Percentiles rank a stretch among this genome's conserved stretches.
These are phyloP conservation scores for Ophiostoma quercus DNA, from an alignment of 2,329 filamentous ascomycete species.

Conservation along the genomic window DNA sequence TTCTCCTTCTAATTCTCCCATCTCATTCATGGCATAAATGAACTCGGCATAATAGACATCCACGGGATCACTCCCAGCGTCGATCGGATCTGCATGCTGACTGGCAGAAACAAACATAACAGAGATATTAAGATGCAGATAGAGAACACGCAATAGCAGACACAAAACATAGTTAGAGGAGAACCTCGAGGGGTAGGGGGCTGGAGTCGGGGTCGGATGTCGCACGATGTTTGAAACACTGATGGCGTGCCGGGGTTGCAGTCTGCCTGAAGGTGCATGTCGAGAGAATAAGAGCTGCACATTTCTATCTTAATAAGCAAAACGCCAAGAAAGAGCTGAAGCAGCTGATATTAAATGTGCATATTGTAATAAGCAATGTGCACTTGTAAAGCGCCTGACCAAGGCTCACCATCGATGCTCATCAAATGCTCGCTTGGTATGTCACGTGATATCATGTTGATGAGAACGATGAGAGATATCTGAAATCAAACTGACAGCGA, in stretches of 20 bases:
- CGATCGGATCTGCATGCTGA: not conserved
- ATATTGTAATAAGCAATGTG: too few species aligned
- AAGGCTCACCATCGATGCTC: too few species aligned
- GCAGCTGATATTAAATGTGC: too few species aligned
- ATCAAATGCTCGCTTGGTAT: too few species aligned
- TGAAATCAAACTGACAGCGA: too few species aligned
- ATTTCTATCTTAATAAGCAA: not conserved
- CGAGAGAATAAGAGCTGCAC: not conserved
- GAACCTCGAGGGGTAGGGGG: not conserved
- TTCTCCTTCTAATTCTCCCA: not conserved
- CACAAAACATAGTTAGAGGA: not conserved
- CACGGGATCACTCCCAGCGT: not conserved
- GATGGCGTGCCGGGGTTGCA: not conserved
- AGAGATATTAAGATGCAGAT: not conserved
- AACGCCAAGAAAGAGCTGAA: not conserved
- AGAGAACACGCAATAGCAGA: not conserved
- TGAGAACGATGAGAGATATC: too few species aligned
- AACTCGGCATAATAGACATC: constrained; percentile 1
- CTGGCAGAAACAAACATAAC: not conserved
- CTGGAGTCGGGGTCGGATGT: constrained; percentile 4
- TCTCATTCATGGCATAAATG: not conserved
- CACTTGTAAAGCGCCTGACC: too few species aligned
- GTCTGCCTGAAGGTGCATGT: not conserved
- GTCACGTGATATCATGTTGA: too few species aligned
- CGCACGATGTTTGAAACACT: constrained; percentile 12